These are phyloP conservation scores for Cyanidiococcus yangmingshanensis DNA, from an alignment of 23 red algal species.

Conservation along the genomic window DNA sequence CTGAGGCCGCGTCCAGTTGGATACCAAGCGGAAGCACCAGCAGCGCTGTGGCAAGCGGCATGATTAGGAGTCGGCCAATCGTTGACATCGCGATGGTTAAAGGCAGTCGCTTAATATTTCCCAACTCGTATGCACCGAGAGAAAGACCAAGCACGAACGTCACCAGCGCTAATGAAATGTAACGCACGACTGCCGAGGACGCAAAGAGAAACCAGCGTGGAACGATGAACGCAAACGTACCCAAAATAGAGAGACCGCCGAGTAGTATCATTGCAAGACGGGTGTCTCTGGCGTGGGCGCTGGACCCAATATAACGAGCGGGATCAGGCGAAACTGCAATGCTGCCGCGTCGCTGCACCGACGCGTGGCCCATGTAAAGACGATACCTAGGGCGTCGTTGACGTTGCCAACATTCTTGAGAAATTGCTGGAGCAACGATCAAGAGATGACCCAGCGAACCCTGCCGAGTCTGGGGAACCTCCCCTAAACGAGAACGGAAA, in stretches of 20 bases:
- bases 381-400: too few species aligned
- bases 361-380: not conserved
- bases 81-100: constrained; percentile 2
- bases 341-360: not conserved
- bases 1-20: constrained; percentile 6
- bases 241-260: not conserved
- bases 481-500: too few species aligned
- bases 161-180: not conserved
- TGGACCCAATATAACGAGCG: not conserved
- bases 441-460: too few species aligned
- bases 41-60: constrained; percentile 15
- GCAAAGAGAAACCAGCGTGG: not conserved
- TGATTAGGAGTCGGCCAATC: not conserved
- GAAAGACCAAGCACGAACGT: not conserved
- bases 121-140: not conserved
- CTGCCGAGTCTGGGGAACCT: too few species aligned
- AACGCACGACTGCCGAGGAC: not conserved
- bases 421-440: too few species aligned
- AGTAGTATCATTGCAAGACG: not conserved
- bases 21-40: constrained; percentile 17
- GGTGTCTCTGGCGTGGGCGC: not conserved
- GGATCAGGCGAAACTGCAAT: not conserved
- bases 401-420: too few species aligned
- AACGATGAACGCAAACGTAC: not conserved
- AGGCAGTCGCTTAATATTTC: constrained; percentile 6